Conservation (phyloP, 2,329 filamentous ascomycete species). For the Scolecobasidium constrictum region DNA sequence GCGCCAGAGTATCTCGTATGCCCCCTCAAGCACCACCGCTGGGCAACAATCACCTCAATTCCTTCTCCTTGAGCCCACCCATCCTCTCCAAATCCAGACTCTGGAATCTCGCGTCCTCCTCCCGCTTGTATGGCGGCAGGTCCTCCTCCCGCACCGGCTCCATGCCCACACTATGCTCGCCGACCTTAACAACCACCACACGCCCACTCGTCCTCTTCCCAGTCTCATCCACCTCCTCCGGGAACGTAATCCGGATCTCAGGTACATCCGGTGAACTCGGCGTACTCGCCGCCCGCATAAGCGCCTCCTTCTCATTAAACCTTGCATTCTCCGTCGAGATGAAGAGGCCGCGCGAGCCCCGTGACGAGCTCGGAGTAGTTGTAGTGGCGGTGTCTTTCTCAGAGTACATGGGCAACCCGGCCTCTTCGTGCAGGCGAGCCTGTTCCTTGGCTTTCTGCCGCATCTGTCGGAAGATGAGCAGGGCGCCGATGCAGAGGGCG, state of each 20-base stretch:
- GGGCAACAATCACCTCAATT: not conserved
- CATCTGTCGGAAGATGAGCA: conserved; percentile 64
- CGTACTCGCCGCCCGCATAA: conserved; percentile 63
- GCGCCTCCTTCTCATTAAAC: conserved; percentile 69
- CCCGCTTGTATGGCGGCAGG: conserved; percentile 81
- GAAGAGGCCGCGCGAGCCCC: conserved; percentile 3
- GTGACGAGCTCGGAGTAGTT: too few relatives aligned
- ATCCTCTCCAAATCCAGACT: conserved; percentile 91
- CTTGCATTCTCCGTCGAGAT: conserved; percentile 37
- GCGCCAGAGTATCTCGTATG: too few relatives aligned
- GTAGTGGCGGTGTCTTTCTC: conserved; percentile 40
- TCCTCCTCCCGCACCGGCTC: conserved; percentile 74
- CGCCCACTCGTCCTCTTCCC: conserved; percentile 75
- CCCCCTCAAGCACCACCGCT: too few relatives aligned
- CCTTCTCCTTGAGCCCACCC: conserved; percentile 89
- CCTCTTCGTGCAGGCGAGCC: conserved; percentile 58
- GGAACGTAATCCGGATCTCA: conserved; percentile 97
- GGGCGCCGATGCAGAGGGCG: conserved; percentile 53
- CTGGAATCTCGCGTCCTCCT: conserved; percentile 75
- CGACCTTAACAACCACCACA: conserved; percentile 83
- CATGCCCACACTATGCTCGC: conserved; percentile 77
- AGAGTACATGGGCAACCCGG: conserved; percentile 40
- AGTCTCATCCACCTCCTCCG: conserved; percentile 77
- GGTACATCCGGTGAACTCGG: conserved; percentile 66
- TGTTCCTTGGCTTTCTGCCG: conserved; percentile 32